Percentiles rank a stretch among this genome's conserved stretches.
Conservation (phyloP, 805 yeast genomes). For the Blastobotrys mokoenaii region DNA sequence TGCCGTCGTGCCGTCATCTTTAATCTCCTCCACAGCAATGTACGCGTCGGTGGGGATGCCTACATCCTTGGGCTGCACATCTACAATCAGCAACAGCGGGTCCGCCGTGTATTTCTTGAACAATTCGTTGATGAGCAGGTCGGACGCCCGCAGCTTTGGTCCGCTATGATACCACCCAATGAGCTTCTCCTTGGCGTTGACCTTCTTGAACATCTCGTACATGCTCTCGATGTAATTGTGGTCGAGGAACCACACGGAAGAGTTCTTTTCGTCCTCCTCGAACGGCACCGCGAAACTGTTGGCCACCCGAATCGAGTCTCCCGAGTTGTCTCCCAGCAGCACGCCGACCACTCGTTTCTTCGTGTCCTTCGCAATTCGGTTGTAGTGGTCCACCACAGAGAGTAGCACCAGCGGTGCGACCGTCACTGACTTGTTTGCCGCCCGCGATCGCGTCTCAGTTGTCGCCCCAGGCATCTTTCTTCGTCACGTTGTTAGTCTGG, state of each 20-base stretch:
- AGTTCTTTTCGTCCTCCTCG: conserved; percentile 89
- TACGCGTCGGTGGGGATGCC: conserved; percentile 97
- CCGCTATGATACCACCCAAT: conserved; percentile 99
- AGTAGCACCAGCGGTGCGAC: conserved; percentile 93
- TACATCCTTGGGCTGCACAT: conserved; percentile 74
- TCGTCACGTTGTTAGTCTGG: not conserved
- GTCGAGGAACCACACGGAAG: conserved; percentile 93
- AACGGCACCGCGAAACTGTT: conserved; percentile 96
- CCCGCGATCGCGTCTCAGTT: not conserved
- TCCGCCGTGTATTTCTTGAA: conserved; percentile 75
- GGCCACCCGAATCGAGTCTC: conserved; percentile 57
- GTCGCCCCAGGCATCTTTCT: conserved; percentile 1
- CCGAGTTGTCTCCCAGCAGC: conserved; percentile 69
- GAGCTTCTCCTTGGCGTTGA: conserved; percentile 91
- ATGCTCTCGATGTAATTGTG: conserved; percentile 92
- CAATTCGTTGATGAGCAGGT: conserved; percentile 81
- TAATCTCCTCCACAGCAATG: conserved; percentile 86
- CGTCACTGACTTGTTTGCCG: conserved; percentile 43
- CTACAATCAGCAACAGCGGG: conserved; percentile 83
- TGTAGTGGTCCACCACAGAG: conserved; percentile 92
- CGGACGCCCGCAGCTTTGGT: conserved; percentile 82
- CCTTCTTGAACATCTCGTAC: conserved; percentile 97
- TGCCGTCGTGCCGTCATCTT: conserved; percentile 89
- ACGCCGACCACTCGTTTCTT: conserved; percentile 91
- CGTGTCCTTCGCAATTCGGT: conserved; percentile 66